These are phyloP conservation scores for Dendrobium huoshanense DNA, from an alignment of 106 monocot species.

Conservation along the genomic window DNA sequence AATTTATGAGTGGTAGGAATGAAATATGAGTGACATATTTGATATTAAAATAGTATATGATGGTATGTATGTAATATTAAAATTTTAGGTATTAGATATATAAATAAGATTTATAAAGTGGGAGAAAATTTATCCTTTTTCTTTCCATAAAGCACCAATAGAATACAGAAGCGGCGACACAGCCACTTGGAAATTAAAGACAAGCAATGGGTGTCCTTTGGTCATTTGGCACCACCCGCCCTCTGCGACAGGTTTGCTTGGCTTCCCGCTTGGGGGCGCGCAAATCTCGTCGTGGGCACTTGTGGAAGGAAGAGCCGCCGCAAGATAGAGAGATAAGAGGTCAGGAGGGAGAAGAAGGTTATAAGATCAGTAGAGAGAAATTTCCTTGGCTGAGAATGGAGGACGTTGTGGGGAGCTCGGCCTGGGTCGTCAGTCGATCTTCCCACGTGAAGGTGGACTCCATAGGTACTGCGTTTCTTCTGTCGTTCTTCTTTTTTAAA, in stretches of 20 bases:
- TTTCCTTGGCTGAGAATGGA: slow-evolving; percentile 37
- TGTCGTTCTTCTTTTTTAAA: not conserved
- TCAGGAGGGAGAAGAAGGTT: not conserved
- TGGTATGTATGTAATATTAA: too few relatives aligned
- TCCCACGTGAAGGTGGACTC: slow-evolving; percentile 65
- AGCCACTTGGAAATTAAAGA: not conserved
- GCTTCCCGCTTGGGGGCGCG: not conserved
- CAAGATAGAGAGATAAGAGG: not conserved
- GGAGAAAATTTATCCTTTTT: too few relatives aligned
- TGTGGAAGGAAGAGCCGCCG: not conserved
- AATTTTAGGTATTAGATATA: too few relatives aligned
- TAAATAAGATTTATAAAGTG: too few relatives aligned
- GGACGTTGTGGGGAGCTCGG: slow-evolving; percentile 54
- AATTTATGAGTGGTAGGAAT: too few relatives aligned
- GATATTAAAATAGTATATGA: too few relatives aligned
- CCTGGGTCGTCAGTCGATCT: slow-evolving; percentile 68
- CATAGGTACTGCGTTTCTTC: slow-evolving; percentile 24
- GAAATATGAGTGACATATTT: too few relatives aligned
- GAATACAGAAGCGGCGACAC: not conserved
- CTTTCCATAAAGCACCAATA: too few relatives aligned
- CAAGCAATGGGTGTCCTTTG: not conserved
- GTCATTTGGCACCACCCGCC: not conserved
- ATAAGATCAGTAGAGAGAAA: not conserved
- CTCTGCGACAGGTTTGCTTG: not conserved
- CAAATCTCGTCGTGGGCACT: not conserved